Base-by-base conservation (phyloP, 2,329 filamentous ascomycete species). In the Geosmithia putterillii region DNA sequence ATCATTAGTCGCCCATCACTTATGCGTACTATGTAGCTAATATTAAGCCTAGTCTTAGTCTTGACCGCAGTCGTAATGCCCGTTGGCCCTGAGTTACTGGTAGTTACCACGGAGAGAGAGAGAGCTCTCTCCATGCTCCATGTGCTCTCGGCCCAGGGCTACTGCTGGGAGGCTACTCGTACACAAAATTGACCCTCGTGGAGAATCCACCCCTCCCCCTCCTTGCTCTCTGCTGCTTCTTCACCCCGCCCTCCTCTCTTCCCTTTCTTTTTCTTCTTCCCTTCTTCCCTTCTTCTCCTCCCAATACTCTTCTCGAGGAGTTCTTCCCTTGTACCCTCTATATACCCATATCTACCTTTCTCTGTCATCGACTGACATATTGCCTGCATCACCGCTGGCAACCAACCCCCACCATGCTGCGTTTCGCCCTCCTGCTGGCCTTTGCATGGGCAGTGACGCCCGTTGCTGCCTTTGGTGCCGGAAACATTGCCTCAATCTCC, bases 401-500 rank as follows among this genome's bases (percentile, higher is more conserved):
- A n/a, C n/a, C n/a, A n/a, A 32, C 28, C 28, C 28, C 23, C 23
- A 46, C 20, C 22, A 46, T 46, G 44, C 44, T 46, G 41, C 38
- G 41, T 38, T 46, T 46, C 25, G 20, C 41, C 35, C 41, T 48
- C 55, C 60, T 75, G 53, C 55, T 78, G 50, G 65, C 90, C 51
- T 67, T 88, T 52, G 65, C 76, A 51, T 76, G 86, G 54, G 76
- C 81, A 43, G 71, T 71, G 47, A 40, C 41, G 18, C 84, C 83
- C 17, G 75, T 77, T 32, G 70, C 82, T 51, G 86, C 85, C 44
- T 94, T 94, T 57, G 87, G 87, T 51, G 87, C 87, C 54, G 88
- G 88, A 48, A 94, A 94, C 63, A 92, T 94, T 59, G 86, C 84
- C 37, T 79, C 82, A 45, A 74, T 86, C 47, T 83, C 86, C 56